Base-by-base conservation (phyloP, 306 rosid species). In the Rubus parviflorus region DNA sequence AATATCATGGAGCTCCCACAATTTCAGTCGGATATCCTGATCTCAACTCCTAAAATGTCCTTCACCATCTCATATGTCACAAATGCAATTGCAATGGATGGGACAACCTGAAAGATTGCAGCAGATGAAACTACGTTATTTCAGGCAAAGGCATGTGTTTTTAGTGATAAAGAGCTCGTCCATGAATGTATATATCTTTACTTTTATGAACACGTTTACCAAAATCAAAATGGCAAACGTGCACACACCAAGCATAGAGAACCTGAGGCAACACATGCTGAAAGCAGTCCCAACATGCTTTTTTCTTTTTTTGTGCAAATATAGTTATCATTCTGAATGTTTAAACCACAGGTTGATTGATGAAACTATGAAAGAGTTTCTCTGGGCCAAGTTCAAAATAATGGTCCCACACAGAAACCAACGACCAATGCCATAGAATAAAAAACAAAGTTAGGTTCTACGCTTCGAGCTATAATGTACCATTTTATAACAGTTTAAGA, bases 31-130 rank as follows among this genome's bases (percentile, higher is more conserved):
- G 99, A 92, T 84, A 95, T 92, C 77, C 97, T 88, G 85, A 95
- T 87, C 90, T 95, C 99, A 22, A 95, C 97, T 82, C 99, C 99
- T 86, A 95, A 82, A 81, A 95, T 47, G 75, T 95, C 99, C 90
- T 95, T 95, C 89, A 95, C 97, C 93, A 85, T 61, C 88, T 95
- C 99, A 4, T 95, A 95, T 10, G 97, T 60, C 68, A 95, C 99
- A 71, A 95, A 95, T 23, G 99, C 97, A 65, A 95, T 76, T 46
- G 99, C 96, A 81, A 95, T 95, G 8, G 99, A 95, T 67, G 99
- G 99, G 73, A 92, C 99, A 49, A 95, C 99, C 99, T 95, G 94
- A 83, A 52, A 76, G 68, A 84, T 70, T 79, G 71, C 42, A 75
- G 75, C 58, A 23, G 30, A 77, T 77, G 42, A 70, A 68, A 74